Base-by-base conservation (phyloP, 176 grass and related monocot species). In the Puccinellia tenuiflora region DNA sequence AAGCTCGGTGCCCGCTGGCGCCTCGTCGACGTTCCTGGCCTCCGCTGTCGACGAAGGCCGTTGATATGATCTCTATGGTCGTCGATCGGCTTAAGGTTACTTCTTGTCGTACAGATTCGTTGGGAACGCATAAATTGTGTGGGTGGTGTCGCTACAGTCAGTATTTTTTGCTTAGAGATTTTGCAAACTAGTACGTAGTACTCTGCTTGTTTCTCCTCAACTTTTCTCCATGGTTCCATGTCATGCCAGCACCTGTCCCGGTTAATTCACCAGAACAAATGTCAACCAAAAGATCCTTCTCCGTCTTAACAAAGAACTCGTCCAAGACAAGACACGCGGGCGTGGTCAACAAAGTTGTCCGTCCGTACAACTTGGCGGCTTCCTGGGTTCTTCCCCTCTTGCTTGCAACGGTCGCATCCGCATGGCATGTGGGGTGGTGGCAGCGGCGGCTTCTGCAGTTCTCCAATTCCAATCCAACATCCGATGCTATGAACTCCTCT, bases 41-140 rank as follows among this genome's bases (percentile, higher is more conserved):
- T 87, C 92, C 2, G 25, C 24, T 14, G 70, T 89, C n/a, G 47
- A 67, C 5, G 81, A 83, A 72, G 80, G 86, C 40, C 60, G 60
- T 64, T 64, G 60, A 64, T 33, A 56, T 56, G n/a, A 16, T 46
- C 40, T 3, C 40, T 12, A 12, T 14, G 11, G 42, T 45, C 2
- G 12, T 45, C 42, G 11, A 45, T 12, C 42, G 42, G 42, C 14
- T 3, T 3, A 45, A 0, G 1, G 2, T 12, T 7, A 1, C 59
- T 62, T 62, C 26, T 62, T 17, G 26, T 0, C 13, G 59, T 8
- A 62, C 2, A 30, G 26, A 62, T 62, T 62, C 13, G 0, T 62
- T 31, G 26, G 15, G 25, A 61, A 61, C 1, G 5, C 26, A 7
- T 61, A 6, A 5, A 62, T 6, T 62, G 29, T 62, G 57, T 3